Percentiles rank a stretch among this genome's conserved stretches.
phyloP scores from a whole-genome alignment of 1,284 basidiomycete species.

The Ceratobasidium theobromae region DNA sequence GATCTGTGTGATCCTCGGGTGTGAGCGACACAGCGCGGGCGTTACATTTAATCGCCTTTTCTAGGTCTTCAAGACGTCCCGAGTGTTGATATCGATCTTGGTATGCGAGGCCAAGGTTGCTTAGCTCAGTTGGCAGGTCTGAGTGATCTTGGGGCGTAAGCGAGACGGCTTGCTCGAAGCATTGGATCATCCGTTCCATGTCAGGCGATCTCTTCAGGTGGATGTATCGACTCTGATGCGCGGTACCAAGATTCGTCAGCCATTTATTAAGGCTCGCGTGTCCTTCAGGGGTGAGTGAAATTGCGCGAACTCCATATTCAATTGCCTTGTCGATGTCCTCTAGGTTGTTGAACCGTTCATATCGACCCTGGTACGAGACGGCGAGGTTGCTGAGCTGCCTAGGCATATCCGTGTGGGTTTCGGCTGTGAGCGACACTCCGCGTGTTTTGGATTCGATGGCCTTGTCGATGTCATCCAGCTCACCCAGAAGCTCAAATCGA shows the following conservation, averaged over 20 bases:
- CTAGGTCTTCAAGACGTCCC: conserved; percentile 2
- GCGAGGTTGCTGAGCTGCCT: background rate
- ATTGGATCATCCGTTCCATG: too few relatives aligned
- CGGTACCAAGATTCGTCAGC: too few relatives aligned
- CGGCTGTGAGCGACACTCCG: background rate
- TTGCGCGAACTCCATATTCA: background rate
- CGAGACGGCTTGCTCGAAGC: too few relatives aligned
- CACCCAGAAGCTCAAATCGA: background rate
- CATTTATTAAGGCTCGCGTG: too few relatives aligned
- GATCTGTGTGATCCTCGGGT: background rate
- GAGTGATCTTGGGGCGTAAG: too few relatives aligned
- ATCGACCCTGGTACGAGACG: background rate
- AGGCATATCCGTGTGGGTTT: background rate
- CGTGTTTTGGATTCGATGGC: background rate
- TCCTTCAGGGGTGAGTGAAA: background rate
- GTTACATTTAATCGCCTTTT: conserved; percentile 11
- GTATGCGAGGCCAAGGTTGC: background rate
- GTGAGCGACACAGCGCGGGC: background rate
- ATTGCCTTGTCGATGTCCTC: background rate
- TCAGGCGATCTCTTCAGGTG: too few relatives aligned
- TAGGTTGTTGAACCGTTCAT: background rate
- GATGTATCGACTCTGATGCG: too few relatives aligned
- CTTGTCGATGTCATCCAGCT: conserved; percentile 12
- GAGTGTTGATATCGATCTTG: background rate
- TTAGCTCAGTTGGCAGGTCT: background rate